phyloP scores from a whole-genome alignment of 75 land plant genomes.

The Cupressus sempervirens region DNA sequence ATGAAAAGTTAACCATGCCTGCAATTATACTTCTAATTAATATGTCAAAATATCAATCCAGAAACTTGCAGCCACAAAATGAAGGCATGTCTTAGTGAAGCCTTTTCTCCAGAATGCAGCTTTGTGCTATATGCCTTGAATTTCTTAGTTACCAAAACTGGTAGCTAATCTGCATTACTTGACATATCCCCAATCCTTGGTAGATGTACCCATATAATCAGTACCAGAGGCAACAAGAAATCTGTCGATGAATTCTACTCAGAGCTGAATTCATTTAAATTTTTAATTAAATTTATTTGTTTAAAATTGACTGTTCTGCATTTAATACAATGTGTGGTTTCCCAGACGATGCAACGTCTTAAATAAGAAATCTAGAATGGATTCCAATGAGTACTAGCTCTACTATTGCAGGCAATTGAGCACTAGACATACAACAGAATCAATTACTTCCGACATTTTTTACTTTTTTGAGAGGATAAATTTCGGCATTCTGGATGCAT shows the following conservation, averaged over 20 bases:
- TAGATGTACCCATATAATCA: background rate
- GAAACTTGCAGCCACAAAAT: background rate
- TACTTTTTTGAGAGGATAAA: background rate
- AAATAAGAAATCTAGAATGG: background rate
- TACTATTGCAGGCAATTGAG: background rate
- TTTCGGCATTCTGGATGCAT: background rate
- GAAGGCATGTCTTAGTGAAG: background rate
- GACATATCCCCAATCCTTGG: background rate
- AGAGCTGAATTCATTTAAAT: background rate
- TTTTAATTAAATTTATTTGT: background rate
- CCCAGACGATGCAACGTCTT: background rate
- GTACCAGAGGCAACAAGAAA: background rate
- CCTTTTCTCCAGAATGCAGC: background rate
- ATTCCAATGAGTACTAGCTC: background rate
- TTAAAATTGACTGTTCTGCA: background rate
- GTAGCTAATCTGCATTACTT: background rate
- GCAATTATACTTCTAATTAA: background rate
- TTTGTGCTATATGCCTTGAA: background rate
- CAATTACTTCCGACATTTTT: background rate
- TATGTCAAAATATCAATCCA: background rate
- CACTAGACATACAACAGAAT: background rate
- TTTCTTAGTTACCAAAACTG: background rate
- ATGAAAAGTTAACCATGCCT: background rate
- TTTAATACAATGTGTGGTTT: background rate
- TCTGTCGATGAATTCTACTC: background rate